Evolutionary conservation across 1,139 yeast genomes (phyloP).

Genomic region (Kazachstania sp.): DNA sequence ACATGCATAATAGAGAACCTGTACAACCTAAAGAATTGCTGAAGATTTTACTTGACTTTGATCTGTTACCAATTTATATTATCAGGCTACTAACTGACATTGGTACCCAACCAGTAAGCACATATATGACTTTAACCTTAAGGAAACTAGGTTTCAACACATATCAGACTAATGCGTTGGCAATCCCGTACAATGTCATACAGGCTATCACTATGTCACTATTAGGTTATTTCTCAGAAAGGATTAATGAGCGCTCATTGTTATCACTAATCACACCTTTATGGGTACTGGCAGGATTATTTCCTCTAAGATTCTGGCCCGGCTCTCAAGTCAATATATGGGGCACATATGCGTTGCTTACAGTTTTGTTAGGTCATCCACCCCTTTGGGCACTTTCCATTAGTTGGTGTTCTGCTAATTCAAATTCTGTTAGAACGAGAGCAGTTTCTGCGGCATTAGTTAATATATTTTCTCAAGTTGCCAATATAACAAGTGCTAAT

Average conservation of each 20-base stretch:
- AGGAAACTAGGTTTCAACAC: neutral
- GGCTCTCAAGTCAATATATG: neutral
- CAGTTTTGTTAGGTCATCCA: neutral
- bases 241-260: neutral
- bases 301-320: neutral
- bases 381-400: neutral
- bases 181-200: neutral
- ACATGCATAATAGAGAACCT: neutral
- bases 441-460: neutral
- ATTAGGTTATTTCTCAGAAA: neutral
- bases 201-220: neutral
- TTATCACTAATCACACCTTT: neutral
- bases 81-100: neutral
- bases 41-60: neutral
- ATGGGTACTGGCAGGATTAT: neutral
- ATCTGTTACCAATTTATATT: neutral
- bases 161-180: neutral
- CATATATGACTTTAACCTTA: neutral
- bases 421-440: neutral
- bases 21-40: neutral
- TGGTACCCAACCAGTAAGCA: neutral
- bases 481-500: neutral
- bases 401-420: neutral
- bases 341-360: neutral
- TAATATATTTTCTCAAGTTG: neutral